Evolutionary conservation across 208 protist genomes (phyloP), one percentile per base, ranked within the genome.

Genomic region (Acanthamoeba sp.): DNA sequence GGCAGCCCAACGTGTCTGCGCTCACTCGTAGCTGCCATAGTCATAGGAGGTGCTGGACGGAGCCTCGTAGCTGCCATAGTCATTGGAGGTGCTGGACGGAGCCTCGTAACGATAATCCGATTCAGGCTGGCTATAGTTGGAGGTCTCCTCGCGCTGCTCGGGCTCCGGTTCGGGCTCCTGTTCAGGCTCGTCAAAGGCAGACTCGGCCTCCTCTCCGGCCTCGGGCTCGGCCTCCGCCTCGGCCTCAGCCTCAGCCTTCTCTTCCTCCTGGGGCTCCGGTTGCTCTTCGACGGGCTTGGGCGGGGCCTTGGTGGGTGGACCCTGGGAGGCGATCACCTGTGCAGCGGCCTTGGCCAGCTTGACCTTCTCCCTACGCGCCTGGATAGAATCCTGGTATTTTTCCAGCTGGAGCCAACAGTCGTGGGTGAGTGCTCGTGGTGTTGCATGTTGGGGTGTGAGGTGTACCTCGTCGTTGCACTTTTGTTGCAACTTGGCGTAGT

Each of bases 311-410:
- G 29, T 10, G n/a, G 59, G 36, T 9, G 71, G 36, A 6, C 71
- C 71, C 71, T 80, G 71, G 0, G 71, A 48, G 38, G 71, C 71
- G 38, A 80, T 80, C 34, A 80, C 71, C 71, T 48, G 71, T 24
- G 71, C 71, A 4, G 71, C 71, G 71, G 71, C 71, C 38, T 80
- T 80, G 38, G 36, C 71, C 32, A 80, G 71, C 71, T 38, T 20
- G 4, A 24, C 71, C 71, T 80, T 80, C 36, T 80, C 71, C 34
- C 71, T 0, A 48, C 71, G 71, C 36, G 7, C 22, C 34, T 80
- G 71, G 34, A 80, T 80, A 3, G 32, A 32, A 48, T 80, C 71
- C 38, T 29, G 6, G 18, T 80, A 16, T 36, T 80, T 80, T 36
- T 80, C 71, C n/a, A 80, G 38, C 71, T 80, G 38, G 9, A 34